These are phyloP conservation scores for Gracilaria domingensis DNA, from an alignment of 23 red algal genomes.

Conservation along the genomic window DNA sequence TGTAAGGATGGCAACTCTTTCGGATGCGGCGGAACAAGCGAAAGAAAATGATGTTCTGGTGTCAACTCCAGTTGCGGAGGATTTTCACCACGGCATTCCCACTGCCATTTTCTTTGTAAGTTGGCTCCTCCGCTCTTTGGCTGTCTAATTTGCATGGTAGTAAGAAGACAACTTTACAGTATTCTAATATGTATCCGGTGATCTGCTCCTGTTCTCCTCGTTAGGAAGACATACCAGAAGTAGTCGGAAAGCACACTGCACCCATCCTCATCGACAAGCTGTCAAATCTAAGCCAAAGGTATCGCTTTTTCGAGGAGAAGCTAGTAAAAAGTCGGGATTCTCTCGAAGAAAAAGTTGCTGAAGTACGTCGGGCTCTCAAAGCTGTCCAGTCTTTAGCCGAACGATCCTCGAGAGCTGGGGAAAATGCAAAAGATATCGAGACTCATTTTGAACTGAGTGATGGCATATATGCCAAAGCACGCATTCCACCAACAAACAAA, in stretches of 20 bases:
- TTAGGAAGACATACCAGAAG: conserved; percentile 73
- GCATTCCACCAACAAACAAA: conserved; percentile 54
- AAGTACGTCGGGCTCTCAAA: conserved; percentile 64
- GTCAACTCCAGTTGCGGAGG: conserved; percentile 22
- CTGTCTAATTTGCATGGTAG: too few species aligned
- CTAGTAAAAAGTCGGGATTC: conserved; percentile 53
- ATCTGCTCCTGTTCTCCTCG: background rate
- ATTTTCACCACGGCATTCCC: conserved; percentile 64
- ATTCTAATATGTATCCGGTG: background rate
- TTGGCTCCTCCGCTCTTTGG: background rate
- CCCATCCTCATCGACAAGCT: conserved; percentile 57
- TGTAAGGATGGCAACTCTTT: background rate
- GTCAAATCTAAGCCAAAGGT: conserved; percentile 62
- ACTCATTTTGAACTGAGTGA: conserved; percentile 90
- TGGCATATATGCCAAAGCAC: conserved; percentile 76
- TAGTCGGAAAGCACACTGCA: conserved; percentile 63
- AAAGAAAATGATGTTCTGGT: conserved; percentile 29
- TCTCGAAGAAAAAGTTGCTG: conserved; percentile 76
- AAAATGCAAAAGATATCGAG: conserved; percentile 52
- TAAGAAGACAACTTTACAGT: background rate
- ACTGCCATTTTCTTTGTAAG: conserved; percentile 68
- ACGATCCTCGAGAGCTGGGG: conserved; percentile 21
- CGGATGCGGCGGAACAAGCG: background rate
- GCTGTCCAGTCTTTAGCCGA: conserved; percentile 63
- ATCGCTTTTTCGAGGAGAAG: conserved; percentile 79